phyloP scores from a whole-genome alignment of 1,284 basidiomycete species.

The Ceratobasidium sp. region DNA sequence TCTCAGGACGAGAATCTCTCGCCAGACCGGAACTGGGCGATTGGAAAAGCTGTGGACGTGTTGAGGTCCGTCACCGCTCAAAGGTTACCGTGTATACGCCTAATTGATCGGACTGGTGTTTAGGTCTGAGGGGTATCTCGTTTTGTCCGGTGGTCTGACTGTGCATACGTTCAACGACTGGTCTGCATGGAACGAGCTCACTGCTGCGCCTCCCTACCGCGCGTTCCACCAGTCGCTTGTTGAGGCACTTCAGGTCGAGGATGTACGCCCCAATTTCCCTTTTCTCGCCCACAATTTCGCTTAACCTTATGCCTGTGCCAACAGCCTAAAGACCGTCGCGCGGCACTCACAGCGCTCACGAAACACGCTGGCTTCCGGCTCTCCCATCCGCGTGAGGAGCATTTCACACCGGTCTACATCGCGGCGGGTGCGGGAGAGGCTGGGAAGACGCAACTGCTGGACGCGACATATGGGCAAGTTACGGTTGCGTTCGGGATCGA shows the following conservation, averaged over 20 bases:
- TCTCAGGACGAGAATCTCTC: conserved; percentile 72
- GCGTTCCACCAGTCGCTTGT: conserved; percentile 70
- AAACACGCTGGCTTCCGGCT: conserved; percentile 69
- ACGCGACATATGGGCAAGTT: conserved; percentile 66
- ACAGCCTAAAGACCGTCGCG: conserved; percentile 54
- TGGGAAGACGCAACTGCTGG: conserved; percentile 62
- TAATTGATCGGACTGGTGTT: conserved; percentile 48
- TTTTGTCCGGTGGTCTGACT: conserved; percentile 75
- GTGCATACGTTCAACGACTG: conserved; percentile 44
- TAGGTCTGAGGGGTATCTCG: conserved; percentile 69
- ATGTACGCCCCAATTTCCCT: conserved; percentile 58
- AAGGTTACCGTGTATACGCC: background rate
- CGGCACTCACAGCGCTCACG: conserved; percentile 62
- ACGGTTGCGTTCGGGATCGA: conserved; percentile 70
- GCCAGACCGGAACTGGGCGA: conserved; percentile 70
- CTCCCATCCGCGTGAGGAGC: conserved; percentile 76
- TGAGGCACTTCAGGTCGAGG: conserved; percentile 62
- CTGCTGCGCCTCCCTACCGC: conserved; percentile 59
- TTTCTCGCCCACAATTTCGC: conserved; percentile 26
- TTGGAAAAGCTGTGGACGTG: conserved; percentile 69
- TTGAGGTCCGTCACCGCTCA: conserved; percentile 60
- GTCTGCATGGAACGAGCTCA: conserved; percentile 55
- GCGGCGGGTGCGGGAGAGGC: conserved; percentile 76
- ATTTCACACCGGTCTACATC: conserved; percentile 77
- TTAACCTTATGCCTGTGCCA: too few relatives aligned